Percentiles rank a stretch among this genome's conserved stretches.
Conservation (phyloP, 768 basidiomycete genomes). For the Nidularia pulvinata region DNA sequence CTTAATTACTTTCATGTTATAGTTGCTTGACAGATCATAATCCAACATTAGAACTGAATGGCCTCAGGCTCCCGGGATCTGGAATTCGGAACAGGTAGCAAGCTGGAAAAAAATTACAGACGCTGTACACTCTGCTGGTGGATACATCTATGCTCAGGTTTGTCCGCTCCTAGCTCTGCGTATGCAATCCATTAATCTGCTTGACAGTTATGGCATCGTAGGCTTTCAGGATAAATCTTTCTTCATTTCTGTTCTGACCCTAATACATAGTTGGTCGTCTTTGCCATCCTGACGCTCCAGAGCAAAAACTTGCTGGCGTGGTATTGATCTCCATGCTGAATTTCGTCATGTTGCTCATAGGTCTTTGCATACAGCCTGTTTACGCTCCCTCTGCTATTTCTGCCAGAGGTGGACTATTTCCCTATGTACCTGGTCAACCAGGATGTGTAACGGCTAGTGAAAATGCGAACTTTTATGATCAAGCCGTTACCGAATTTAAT, state of each 20-base stretch:
- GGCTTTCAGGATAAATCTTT: too few relatives aligned
- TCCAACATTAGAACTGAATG: constrained; percentile 29
- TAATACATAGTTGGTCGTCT: constrained; percentile 21
- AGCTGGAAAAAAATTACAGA: constrained; percentile 2
- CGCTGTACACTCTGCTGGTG: constrained; percentile 26
- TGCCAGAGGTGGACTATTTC: constrained; percentile 28
- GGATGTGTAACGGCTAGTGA: constrained; percentile 27
- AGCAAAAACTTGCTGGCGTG: constrained; percentile 18
- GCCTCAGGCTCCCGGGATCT: constrained; percentile 41
- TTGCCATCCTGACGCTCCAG: constrained; percentile 25
- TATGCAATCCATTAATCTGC: too few relatives aligned
- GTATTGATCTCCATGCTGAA: too few relatives aligned
- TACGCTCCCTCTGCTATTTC: constrained; percentile 33
- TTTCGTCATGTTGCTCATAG: too few relatives aligned
- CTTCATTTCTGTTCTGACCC: not conserved
- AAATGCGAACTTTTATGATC: not conserved
- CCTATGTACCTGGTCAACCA: constrained; percentile 23
- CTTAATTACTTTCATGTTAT: not conserved
- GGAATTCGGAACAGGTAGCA: constrained; percentile 35
- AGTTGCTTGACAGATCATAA: not conserved
- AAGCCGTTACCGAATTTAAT: not conserved
- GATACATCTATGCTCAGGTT: constrained; percentile 36
- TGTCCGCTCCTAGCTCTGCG: constrained; percentile 24
- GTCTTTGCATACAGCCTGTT: constrained; percentile 14
- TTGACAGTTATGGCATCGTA: too few relatives aligned